A percentile compares a stretch with the other conserved stretches of the same genome.
phyloP scores from a whole-genome alignment of 208 protist genomes.

The Polymyxa betae region DNA sequence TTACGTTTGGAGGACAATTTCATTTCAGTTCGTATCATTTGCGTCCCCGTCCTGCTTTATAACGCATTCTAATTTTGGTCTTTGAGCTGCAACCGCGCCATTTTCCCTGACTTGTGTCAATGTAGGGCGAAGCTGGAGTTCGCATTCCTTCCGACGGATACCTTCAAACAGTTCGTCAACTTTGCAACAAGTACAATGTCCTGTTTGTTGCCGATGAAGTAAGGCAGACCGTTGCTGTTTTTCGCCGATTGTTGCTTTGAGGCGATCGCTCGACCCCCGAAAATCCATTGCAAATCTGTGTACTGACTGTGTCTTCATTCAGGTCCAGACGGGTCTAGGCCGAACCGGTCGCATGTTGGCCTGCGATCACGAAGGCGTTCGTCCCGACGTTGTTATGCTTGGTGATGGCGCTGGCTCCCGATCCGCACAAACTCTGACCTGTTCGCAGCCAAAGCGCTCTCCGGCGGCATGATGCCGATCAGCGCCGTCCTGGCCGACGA shows the following conservation, averaged over 20 bases:
- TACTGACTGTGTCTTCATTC: not conserved
- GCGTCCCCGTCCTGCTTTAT: too few relatives aligned
- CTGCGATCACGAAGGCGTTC: conserved; percentile 70
- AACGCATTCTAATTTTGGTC: too few relatives aligned
- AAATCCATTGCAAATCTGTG: too few relatives aligned
- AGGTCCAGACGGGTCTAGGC: conserved; percentile 73
- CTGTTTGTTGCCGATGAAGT: conserved; percentile 70
- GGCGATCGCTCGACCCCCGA: too few relatives aligned
- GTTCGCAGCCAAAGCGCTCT: conserved; percentile 77
- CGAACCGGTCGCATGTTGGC: conserved; percentile 71
- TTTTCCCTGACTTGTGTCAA: not conserved
- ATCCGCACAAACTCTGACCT: not conserved
- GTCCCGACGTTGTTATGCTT: conserved; percentile 84
- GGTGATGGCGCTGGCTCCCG: conserved; percentile 57
- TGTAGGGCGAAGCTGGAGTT: conserved; percentile 83
- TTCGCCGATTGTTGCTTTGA: not conserved
- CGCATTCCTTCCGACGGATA: conserved; percentile 80
- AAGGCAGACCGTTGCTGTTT: not conserved
- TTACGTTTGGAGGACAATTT: too few relatives aligned
- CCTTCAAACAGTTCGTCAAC: conserved; percentile 61
- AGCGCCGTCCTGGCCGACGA: conserved; percentile 78
- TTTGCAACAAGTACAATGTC: conserved; percentile 68
- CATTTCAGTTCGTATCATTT: too few relatives aligned
- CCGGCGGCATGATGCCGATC: conserved; percentile 84
- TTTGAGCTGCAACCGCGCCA: too few relatives aligned